Percentiles rank a stretch among this genome's conserved stretches.
These are phyloP conservation scores for Populus hybrid DNA, from an alignment of 441 rosid species.

Conservation along the genomic window DNA sequence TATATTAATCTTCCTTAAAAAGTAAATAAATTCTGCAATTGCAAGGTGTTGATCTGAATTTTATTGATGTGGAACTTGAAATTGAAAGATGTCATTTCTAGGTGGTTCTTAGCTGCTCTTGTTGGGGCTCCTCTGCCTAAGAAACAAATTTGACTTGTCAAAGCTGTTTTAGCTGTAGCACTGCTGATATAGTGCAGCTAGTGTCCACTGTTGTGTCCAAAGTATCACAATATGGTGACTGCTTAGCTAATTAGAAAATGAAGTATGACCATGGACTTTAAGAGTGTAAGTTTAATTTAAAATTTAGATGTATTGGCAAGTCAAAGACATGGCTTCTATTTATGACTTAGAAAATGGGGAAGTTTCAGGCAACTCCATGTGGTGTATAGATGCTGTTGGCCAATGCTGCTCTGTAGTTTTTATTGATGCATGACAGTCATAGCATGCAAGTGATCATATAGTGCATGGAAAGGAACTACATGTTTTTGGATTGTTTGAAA, in stretches of 20 bases:
- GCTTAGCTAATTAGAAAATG: slow-evolving; percentile 31
- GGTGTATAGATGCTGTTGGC: slow-evolving; percentile 1
- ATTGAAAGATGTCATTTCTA: neutral
- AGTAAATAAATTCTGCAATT: no score
- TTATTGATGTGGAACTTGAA: neutral
- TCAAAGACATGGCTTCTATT: slow-evolving; percentile 32
- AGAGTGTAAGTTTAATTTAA: neutral
- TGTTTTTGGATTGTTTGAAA: neutral
- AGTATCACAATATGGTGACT: slow-evolving; percentile 13
- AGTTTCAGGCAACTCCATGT: slow-evolving; percentile 8
- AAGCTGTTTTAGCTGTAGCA: neutral
- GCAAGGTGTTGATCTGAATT: neutral
- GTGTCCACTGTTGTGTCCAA: slow-evolving; percentile 9
- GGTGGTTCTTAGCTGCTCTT: neutral
- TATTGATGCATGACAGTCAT: neutral
- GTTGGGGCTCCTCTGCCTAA: neutral
- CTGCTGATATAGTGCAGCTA: slow-evolving; percentile 7
- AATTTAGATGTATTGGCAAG: slow-evolving; percentile 35
- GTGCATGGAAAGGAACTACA: neutral
- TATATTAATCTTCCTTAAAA: no score
- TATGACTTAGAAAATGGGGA: slow-evolving; percentile 12
- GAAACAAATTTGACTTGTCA: neutral
- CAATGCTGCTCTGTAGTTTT: neutral
- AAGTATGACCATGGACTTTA: slow-evolving; percentile 29
- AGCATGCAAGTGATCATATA: slow-evolving; percentile 4